Conservation (phyloP, 73 alveolate species). For the Blepharisma stoltei region DNA sequence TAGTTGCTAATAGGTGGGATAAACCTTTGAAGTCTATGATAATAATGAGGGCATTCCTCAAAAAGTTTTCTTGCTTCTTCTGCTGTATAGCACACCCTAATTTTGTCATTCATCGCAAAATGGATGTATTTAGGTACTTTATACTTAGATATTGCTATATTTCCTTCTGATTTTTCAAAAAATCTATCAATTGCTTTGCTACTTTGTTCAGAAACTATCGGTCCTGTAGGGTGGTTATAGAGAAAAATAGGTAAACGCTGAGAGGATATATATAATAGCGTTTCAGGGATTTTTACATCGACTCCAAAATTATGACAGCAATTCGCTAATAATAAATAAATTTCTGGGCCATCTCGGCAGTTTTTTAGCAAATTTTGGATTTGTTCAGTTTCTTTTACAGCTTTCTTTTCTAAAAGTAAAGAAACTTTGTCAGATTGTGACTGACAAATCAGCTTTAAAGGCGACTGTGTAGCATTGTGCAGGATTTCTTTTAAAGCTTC, state of each 20-base stretch:
- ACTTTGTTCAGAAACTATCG: background rate
- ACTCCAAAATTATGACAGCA: background rate
- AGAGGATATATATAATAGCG: background rate
- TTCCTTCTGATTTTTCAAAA: background rate
- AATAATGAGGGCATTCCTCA: slow-evolving; percentile 26
- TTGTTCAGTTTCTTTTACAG: too few species aligned
- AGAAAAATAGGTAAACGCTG: background rate
- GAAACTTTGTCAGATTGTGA: too few species aligned
- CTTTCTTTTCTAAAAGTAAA: too few species aligned
- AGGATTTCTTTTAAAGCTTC: slow-evolving; percentile 7
- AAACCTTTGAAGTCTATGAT: background rate
- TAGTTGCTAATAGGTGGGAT: background rate
- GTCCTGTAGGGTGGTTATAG: background rate
- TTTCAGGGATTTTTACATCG: background rate
- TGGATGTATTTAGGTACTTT: slow-evolving; percentile 7
- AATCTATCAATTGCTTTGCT: slow-evolving; percentile 11
- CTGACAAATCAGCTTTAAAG: background rate
- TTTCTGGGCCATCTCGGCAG: background rate
- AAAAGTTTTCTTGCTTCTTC: slow-evolving; percentile 16
- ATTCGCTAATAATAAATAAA: background rate
- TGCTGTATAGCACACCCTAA: background rate
- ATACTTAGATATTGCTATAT: too few species aligned
- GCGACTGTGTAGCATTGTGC: background rate
- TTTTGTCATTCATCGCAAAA: slow-evolving; percentile 6
- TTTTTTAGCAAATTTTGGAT: slow-evolving; percentile 2